Percentiles rank a stretch among this genome's conserved stretches.
Conservation (phyloP, 2,329 filamentous ascomycete genomes). For the Lachnellula subtilissima region DNA sequence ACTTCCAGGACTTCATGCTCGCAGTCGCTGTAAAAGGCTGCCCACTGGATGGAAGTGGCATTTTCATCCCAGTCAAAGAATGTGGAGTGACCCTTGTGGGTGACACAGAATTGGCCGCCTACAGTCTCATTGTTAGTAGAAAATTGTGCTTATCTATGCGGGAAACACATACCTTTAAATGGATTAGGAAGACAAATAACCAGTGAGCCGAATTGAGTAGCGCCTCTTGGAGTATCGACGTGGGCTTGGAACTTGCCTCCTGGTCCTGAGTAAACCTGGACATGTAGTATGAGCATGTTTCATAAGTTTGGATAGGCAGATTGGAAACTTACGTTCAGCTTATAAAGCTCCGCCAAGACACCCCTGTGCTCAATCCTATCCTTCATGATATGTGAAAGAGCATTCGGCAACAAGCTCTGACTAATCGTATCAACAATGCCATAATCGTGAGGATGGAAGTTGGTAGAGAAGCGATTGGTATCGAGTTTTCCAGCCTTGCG, state of each 20-base stretch:
- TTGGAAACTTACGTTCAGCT: constrained; percentile 9
- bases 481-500: constrained; percentile 49
- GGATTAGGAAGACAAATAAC: constrained; percentile 42
- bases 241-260: constrained; percentile 48
- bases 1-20: constrained; percentile 49
- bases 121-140: background rate
- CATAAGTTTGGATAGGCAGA: background rate
- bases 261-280: constrained; percentile 46
- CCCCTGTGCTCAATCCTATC: constrained; percentile 2
- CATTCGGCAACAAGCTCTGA: background rate
- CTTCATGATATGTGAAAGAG: background rate
- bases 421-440: background rate
- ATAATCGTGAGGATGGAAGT: constrained; percentile 44
- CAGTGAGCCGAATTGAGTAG: constrained; percentile 46
- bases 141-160: constrained; percentile 25
- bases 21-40: constrained; percentile 50
- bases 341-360: constrained; percentile 7
- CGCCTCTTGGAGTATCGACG: constrained; percentile 47
- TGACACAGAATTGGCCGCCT: constrained; percentile 3
- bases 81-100: background rate
- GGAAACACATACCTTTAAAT: too few relatives aligned
- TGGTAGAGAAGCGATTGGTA: constrained; percentile 38
- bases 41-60: constrained; percentile 37
- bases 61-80: constrained; percentile 2
- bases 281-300: background rate